These are phyloP conservation scores for Penicillium dipodomyicola DNA, from an alignment of 495 filamentous ascomycete species.

Conservation along the genomic window DNA sequence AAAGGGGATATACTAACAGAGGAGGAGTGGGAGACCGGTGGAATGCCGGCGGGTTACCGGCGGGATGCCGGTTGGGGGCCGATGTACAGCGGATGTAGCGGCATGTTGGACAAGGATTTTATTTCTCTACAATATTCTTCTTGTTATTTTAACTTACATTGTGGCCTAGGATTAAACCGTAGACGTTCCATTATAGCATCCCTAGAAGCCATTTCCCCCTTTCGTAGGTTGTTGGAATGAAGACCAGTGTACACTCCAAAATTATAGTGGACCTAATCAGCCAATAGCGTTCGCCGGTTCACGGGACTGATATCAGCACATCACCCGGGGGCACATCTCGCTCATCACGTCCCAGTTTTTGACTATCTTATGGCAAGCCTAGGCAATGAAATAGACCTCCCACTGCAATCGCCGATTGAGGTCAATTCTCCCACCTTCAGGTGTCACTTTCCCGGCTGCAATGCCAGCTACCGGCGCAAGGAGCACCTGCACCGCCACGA, in stretches of 20 bases:
- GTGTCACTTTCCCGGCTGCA: slow-evolving; percentile 20
- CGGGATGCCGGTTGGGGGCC: background rate
- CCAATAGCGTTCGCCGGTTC: too few relatives aligned
- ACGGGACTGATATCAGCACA: background rate
- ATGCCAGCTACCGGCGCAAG: slow-evolving; percentile 18
- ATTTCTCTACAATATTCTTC: too few relatives aligned
- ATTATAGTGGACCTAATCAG: too few relatives aligned
- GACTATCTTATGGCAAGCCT: background rate
- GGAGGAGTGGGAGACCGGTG: slow-evolving; percentile 1
- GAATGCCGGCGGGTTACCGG: slow-evolving; percentile 16
- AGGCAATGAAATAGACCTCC: background rate
- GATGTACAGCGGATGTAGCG: too few relatives aligned
- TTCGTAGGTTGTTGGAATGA: too few relatives aligned
- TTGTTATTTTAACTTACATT: too few relatives aligned
- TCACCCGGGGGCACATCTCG: background rate
- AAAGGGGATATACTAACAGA: too few relatives aligned
- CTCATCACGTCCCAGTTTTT: background rate
- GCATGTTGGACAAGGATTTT: too few relatives aligned
- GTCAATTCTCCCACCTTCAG: background rate
- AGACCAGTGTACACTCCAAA: too few relatives aligned
- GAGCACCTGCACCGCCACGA: slow-evolving; percentile 22
- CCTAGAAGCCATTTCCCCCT: too few relatives aligned
- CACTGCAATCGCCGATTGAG: background rate
- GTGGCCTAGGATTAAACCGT: too few relatives aligned
- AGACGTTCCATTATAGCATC: too few relatives aligned